Evolutionary conservation across 257 asterid species (phyloP).

Genomic region (Przewalskia tangutica): DNA sequence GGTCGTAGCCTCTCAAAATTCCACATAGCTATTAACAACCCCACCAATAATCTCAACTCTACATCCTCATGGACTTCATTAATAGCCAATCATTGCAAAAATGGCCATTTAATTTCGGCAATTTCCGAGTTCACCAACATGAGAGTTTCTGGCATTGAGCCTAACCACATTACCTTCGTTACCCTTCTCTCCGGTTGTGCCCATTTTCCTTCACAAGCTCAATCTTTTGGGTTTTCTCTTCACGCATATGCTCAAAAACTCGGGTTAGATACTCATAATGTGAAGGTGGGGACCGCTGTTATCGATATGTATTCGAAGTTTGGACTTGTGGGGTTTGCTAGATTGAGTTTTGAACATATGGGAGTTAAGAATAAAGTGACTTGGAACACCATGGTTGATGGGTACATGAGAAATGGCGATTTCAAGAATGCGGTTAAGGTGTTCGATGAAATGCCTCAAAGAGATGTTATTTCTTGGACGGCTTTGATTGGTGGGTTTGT

Average conservation of each 20-base stretch:
- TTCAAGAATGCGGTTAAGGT: constrained; percentile 35
- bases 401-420: constrained; percentile 50
- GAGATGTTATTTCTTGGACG: constrained; percentile 75
- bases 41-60: constrained; percentile 14
- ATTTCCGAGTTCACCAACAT: constrained; percentile 36
- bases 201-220: constrained; percentile 35
- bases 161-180: constrained; percentile 49
- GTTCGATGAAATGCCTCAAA: constrained; percentile 67
- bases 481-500: constrained; percentile 61
- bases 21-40: constrained; percentile 1
- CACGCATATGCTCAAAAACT: constrained; percentile 55
- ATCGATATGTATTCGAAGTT: constrained; percentile 61
- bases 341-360: constrained; percentile 46
- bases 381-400: constrained; percentile 66
- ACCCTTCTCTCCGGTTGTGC: constrained; percentile 63
- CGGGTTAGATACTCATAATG: constrained; percentile 40
- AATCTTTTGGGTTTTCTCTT: constrained; percentile 29
- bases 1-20: constrained; percentile 1
- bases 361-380: constrained; percentile 41
- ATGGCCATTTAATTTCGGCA: constrained; percentile 44
- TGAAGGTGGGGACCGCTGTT: constrained; percentile 63
- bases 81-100: constrained; percentile 52
- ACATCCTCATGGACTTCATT: constrained; percentile 72
- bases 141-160: constrained; percentile 47
- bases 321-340: constrained; percentile 33